Conservation (phyloP, 1,284 basidiomycete genomes). For the Ganoderma lucidum region DNA sequence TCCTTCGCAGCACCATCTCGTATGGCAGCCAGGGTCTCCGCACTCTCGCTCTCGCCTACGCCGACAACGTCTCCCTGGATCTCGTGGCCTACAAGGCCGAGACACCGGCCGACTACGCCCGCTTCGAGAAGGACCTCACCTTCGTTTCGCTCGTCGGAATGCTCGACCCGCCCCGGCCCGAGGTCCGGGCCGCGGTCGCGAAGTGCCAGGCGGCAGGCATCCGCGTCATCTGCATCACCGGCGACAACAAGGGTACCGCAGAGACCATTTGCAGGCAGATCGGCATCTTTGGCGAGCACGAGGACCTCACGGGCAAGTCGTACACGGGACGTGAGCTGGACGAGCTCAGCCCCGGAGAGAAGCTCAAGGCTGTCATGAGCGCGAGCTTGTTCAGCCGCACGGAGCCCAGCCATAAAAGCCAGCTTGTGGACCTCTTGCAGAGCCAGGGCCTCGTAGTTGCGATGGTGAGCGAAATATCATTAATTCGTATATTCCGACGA, state of each 20-base stretch:
- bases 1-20: constrained; percentile 72
- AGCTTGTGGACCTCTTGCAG: constrained; percentile 96
- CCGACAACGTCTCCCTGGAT: constrained; percentile 81
- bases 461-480: constrained; percentile 81
- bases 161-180: constrained; percentile 97
- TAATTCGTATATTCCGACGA: background rate
- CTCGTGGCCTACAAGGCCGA: constrained; percentile 83
- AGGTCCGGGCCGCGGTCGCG: constrained; percentile 87
- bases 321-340: constrained; percentile 96
- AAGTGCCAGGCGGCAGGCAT: constrained; percentile 96
- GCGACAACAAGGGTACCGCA: constrained; percentile 98
- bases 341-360: constrained; percentile 80
- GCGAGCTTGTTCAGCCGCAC: constrained; percentile 94
- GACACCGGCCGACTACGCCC: constrained; percentile 82
- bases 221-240: constrained; percentile 96
- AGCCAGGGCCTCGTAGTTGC: constrained; percentile 94
- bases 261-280: constrained; percentile 97
- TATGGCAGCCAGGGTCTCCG: constrained; percentile 90
- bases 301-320: constrained; percentile 90
- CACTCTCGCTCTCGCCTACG: constrained; percentile 91
- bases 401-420: constrained; percentile 95
- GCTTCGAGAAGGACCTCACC: constrained; percentile 90
- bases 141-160: constrained; percentile 98
- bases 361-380: constrained; percentile 84
- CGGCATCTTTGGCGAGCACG: constrained; percentile 87